Evolutionary conservation across 164 flowering plant genomes (phyloP).

Genomic region (Paratinospora sagittata): DNA sequence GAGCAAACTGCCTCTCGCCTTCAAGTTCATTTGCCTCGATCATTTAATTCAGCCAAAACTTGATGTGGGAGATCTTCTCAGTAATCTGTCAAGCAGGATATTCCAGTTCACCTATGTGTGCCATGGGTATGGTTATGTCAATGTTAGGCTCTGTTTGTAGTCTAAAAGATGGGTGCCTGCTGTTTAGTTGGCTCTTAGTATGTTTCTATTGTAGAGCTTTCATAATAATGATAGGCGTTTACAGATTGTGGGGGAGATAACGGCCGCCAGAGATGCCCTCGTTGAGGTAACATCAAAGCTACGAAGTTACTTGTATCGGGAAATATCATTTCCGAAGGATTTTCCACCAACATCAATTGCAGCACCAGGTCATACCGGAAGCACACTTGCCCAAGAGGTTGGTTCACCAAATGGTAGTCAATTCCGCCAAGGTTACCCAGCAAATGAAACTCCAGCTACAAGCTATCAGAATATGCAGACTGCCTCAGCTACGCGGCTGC

Average conservation of each 20-base stretch:
- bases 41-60: background rate
- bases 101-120: background rate
- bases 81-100: background rate
- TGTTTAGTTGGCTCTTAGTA: background rate
- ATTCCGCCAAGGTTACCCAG: slow-evolving; percentile 35
- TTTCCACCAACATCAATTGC: slow-evolving; percentile 28
- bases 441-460: slow-evolving; percentile 29
- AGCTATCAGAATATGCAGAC: slow-evolving; percentile 36
- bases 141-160: background rate
- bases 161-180: background rate
- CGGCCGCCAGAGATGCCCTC: slow-evolving; percentile 84
- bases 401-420: slow-evolving; percentile 36
- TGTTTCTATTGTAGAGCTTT: background rate
- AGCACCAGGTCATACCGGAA: slow-evolving; percentile 29
- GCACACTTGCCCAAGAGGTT: slow-evolving; percentile 27
- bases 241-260: slow-evolving; percentile 92
- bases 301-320: slow-evolving; percentile 55
- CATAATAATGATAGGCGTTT: slow-evolving; percentile 7
- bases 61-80: background rate
- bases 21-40: no score
- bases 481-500: slow-evolving; percentile 25
- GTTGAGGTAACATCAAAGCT: slow-evolving; percentile 78
- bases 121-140: background rate
- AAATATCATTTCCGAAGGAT: slow-evolving; percentile 48
- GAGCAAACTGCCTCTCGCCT: background rate